Conservation (phyloP, 2,329 filamentous ascomycete genomes). For the Dothiorella sarmentorum region DNA sequence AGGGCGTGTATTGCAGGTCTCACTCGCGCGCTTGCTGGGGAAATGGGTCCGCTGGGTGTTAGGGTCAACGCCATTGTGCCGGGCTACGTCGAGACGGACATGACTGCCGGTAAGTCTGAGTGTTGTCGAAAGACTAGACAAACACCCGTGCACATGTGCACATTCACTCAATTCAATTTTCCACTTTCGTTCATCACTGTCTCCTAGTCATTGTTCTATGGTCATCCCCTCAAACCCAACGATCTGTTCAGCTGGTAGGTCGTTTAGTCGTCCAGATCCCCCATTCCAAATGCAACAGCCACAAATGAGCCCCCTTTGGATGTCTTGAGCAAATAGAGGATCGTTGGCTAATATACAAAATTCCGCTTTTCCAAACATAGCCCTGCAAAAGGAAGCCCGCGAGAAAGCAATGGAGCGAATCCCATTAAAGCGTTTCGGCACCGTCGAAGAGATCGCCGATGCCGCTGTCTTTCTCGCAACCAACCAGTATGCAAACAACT, state of each 20-base stretch:
- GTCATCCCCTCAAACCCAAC: too few species aligned
- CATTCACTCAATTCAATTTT: neutral
- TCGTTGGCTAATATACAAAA: slow-evolving; percentile 19
- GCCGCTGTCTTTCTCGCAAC: slow-evolving; percentile 73
- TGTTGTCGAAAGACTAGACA: neutral
- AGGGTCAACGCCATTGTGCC: slow-evolving; percentile 79
- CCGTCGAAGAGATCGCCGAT: slow-evolving; percentile 71
- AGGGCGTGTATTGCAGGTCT: slow-evolving; percentile 54
- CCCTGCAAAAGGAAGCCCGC: slow-evolving; percentile 40
- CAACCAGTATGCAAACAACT: slow-evolving; percentile 84
- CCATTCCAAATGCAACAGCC: neutral
- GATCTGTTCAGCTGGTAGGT: neutral
- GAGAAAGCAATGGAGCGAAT: slow-evolving; percentile 50
- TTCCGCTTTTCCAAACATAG: slow-evolving; percentile 27
- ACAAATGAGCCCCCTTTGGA: neutral
- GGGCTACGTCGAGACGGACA: slow-evolving; percentile 77
- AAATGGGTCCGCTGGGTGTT: slow-evolving; percentile 60
- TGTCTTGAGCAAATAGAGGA: neutral
- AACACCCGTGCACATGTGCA: neutral
- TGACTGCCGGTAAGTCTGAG: slow-evolving; percentile 63
- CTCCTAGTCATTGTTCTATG: neutral
- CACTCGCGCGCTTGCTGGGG: slow-evolving; percentile 63
- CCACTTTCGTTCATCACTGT: neutral
- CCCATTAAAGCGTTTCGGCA: slow-evolving; percentile 65
- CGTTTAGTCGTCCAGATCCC: neutral